Evolutionary conservation across 441 rosid genomes (phyloP).

Genomic region (Gossypium schwendimanii): DNA sequence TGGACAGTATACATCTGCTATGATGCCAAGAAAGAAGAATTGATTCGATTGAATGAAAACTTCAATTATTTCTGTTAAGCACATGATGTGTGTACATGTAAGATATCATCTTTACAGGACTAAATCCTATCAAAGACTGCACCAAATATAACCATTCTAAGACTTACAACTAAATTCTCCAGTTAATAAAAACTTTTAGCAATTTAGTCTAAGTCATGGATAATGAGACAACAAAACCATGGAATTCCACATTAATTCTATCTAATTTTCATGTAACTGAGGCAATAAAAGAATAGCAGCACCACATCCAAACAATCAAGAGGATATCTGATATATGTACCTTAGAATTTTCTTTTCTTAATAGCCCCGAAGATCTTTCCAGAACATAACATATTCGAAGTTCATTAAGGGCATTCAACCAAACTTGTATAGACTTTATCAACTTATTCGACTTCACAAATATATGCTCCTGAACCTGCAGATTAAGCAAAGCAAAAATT

Average conservation of each 20-base stretch:
- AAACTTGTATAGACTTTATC: slow-evolving; percentile 81
- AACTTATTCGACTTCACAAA: slow-evolving; percentile 62
- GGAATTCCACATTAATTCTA: slow-evolving; percentile 1
- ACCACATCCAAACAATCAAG: slow-evolving; percentile 12
- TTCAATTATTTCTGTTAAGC: background rate
- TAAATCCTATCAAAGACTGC: background rate
- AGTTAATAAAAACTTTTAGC: background rate
- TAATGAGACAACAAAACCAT: background rate
- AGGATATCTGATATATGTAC: slow-evolving; percentile 24
- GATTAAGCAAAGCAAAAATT: slow-evolving; percentile 14
- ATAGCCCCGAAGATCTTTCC: slow-evolving; percentile 46
- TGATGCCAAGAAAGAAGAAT: background rate
- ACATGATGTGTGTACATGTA: background rate
- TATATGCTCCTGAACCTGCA: slow-evolving; percentile 77
- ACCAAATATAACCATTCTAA: background rate
- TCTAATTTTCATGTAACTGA: background rate
- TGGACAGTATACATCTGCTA: background rate
- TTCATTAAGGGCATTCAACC: slow-evolving; percentile 79
- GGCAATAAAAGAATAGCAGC: background rate
- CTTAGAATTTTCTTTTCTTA: slow-evolving; percentile 61
- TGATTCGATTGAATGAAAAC: background rate
- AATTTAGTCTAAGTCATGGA: background rate
- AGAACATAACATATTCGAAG: slow-evolving; percentile 68
- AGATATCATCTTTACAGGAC: background rate
- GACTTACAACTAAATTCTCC: background rate